These are phyloP conservation scores for Pseudogymnoascus sp. DNA, from an alignment of 2,329 filamentous ascomycete species.

Conservation along the genomic window DNA sequence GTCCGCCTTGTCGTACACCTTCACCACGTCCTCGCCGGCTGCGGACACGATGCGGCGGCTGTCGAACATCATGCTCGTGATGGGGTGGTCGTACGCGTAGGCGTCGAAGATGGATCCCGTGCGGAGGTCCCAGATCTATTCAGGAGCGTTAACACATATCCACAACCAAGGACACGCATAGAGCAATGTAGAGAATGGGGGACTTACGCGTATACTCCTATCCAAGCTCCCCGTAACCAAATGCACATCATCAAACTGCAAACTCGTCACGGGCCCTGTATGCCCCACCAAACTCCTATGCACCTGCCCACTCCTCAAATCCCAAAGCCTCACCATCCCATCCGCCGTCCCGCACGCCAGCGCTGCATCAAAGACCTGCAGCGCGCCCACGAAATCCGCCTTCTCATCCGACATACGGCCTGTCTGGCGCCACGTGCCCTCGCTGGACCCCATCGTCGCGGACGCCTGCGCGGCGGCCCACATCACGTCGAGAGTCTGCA, in stretches of 20 bases:
- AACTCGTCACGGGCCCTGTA: constrained; percentile 83
- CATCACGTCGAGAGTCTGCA: constrained; percentile 94
- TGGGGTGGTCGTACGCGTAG: constrained; percentile 85
- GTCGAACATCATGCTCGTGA: constrained; percentile 98
- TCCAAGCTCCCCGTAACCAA: constrained; percentile 89
- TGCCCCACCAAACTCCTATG: constrained; percentile 92
- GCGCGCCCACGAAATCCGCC: constrained; percentile 86
- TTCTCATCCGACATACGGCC: constrained; percentile 56
- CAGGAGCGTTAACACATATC: constrained; percentile 11
- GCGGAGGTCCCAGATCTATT: constrained; percentile 96
- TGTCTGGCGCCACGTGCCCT: constrained; percentile 63
- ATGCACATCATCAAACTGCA: constrained; percentile 95
- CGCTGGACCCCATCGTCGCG: constrained; percentile 54
- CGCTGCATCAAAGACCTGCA: constrained; percentile 94
- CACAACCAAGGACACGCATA: not conserved
- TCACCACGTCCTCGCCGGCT: constrained; percentile 86
- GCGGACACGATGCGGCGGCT: constrained; percentile 79
- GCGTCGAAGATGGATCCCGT: constrained; percentile 93
- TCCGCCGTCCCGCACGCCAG: constrained; percentile 94
- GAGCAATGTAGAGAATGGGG: not conserved
- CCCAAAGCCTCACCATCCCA: constrained; percentile 94
- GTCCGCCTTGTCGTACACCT: constrained; percentile 97
- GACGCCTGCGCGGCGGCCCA: constrained; percentile 93
- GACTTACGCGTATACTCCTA: constrained; percentile 82
- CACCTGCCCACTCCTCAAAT: constrained; percentile 93